These are phyloP conservation scores for Phyllosticta paracitricarpa DNA, from an alignment of 2,329 filamentous ascomycete species.

Conservation along the genomic window DNA sequence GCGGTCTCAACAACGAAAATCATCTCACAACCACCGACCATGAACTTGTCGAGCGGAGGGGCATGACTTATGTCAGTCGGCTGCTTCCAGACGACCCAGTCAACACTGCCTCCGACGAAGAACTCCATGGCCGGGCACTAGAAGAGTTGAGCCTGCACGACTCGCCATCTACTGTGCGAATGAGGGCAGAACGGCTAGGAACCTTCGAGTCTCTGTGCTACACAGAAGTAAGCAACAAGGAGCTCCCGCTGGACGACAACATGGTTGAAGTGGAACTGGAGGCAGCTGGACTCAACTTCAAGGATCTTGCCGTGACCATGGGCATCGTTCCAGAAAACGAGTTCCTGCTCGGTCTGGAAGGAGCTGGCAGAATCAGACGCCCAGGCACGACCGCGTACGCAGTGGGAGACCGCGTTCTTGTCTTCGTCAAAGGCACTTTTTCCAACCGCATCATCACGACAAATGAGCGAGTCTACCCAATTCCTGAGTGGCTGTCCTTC, in stretches of 20 bases:
- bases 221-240: slow-evolving; percentile 1
- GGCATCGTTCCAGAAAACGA: slow-evolving; percentile 11
- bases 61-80: not conserved
- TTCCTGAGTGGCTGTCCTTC: slow-evolving; percentile 15
- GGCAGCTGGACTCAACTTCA: slow-evolving; percentile 14
- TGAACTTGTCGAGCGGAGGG: slow-evolving; percentile 1
- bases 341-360: slow-evolving; percentile 13
- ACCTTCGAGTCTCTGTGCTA: slow-evolving; percentile 12
- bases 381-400: not conserved
- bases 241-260: slow-evolving; percentile 4
- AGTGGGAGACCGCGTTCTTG: slow-evolving; percentile 4
- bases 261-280: slow-evolving; percentile 15
- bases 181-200: slow-evolving; percentile 11
- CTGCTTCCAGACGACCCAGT: not conserved
- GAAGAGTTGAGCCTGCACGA: not conserved
- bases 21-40: not conserved
- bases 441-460: not conserved
- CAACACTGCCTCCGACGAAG: not conserved
- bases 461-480: slow-evolving; percentile 2
- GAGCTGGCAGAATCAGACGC: slow-evolving; percentile 11
- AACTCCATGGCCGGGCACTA: not conserved
- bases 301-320: slow-evolving; percentile 13
- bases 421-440: slow-evolving; percentile 2
- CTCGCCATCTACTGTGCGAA: not conserved
- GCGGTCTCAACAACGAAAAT: not conserved